phyloP scores from a whole-genome alignment of 495 filamentous ascomycete species.

The Friedmanniomyces simplex region DNA sequence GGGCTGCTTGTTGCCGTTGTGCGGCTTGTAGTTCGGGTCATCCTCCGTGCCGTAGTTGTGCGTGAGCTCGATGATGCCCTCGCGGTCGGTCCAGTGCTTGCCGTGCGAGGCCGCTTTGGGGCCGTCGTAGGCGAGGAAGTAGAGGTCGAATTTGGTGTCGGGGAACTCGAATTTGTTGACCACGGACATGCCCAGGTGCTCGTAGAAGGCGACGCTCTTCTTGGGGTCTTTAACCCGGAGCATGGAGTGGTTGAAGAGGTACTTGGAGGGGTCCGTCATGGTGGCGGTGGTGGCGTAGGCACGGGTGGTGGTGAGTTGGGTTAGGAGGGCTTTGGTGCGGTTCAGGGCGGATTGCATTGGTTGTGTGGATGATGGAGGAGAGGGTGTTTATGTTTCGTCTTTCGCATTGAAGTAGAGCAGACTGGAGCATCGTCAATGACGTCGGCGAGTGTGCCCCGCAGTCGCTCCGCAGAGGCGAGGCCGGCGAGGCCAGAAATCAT shows the following conservation, averaged over 20 bases:
- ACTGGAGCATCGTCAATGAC: neutral
- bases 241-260: constrained; percentile 55
- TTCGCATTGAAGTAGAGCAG: neutral
- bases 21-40: constrained; percentile 69
- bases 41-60: constrained; percentile 97
- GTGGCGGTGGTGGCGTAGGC: constrained; percentile 33
- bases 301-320: constrained; percentile 8
- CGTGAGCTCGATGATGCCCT: constrained; percentile 85
- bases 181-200: constrained; percentile 80
- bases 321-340: neutral
- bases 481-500: too few species aligned
- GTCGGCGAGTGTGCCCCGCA: neutral
- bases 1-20: constrained; percentile 85
- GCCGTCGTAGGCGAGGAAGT: constrained; percentile 66
- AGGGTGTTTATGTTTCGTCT: neutral
- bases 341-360: constrained; percentile 3
- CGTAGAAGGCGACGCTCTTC: constrained; percentile 86
- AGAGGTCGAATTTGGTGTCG: constrained; percentile 60
- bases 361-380: neutral
- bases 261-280: constrained; percentile 75
- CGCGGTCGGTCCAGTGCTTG: constrained; percentile 65
- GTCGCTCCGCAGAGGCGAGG: too few species aligned
- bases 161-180: constrained; percentile 63
- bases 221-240: constrained; percentile 91
- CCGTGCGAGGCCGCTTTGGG: constrained; percentile 49